Conservation (phyloP, 2,329 filamentous ascomycete species). For the Trichoderma aggressivum region DNA sequence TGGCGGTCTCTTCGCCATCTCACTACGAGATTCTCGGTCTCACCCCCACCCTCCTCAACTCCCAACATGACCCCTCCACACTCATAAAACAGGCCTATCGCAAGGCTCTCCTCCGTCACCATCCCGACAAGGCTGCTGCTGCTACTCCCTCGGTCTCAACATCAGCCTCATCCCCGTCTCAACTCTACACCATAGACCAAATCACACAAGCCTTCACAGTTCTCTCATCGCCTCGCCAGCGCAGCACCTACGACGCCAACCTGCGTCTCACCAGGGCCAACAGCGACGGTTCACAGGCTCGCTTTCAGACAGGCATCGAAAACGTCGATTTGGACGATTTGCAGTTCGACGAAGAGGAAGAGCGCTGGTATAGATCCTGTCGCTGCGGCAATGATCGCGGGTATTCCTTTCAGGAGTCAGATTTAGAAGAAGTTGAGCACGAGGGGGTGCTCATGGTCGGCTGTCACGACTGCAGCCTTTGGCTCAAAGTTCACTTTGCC, state of each 20-base stretch:
- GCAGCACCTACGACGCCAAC: constrained; percentile 52
- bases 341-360: constrained; percentile 45
- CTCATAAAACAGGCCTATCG: constrained; percentile 62
- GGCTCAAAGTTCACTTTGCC: constrained; percentile 62
- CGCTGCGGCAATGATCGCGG: constrained; percentile 62
- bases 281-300: constrained; percentile 23
- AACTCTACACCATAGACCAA: constrained; percentile 56
- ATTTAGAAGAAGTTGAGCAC: constrained; percentile 57
- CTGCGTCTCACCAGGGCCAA: constrained; percentile 38
- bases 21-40: constrained; percentile 61
- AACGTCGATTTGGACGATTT: constrained; percentile 64
- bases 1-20: constrained; percentile 35
- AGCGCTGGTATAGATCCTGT: constrained; percentile 56
- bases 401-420: constrained; percentile 55
- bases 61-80: constrained; percentile 40
- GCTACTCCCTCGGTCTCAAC: constrained; percentile 15
- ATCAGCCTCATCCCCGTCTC: neutral
- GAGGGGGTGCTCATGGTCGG: constrained; percentile 61
- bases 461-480: constrained; percentile 64
- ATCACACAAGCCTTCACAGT: constrained; percentile 58
- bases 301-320: constrained; percentile 59
- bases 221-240: constrained; percentile 49
- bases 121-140: constrained; percentile 55
- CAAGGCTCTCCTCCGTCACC: constrained; percentile 61
- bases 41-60: constrained; percentile 46